Evolutionary conservation across 495 filamentous ascomycete genomes (phyloP).

Genomic region (Daldinia decipiens): DNA sequence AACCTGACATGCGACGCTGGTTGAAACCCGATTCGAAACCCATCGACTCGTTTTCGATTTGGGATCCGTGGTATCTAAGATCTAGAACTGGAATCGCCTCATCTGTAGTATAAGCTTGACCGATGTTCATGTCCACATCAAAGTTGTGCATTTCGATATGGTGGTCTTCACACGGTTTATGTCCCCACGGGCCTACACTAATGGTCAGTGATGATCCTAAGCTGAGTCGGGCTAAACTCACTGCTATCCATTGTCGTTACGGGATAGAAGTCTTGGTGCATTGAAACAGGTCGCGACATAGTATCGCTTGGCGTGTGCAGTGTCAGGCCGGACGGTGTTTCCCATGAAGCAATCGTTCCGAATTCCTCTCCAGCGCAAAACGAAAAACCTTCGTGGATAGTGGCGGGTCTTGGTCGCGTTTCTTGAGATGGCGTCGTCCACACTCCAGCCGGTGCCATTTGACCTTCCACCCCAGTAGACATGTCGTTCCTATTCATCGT

Average conservation of each 20-base stretch:
- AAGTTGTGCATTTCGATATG: conserved; percentile 56
- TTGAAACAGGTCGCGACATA: conserved; percentile 60
- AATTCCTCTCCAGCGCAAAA: conserved; percentile 65
- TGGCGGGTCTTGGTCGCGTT: conserved; percentile 62
- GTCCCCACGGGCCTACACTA: conserved; percentile 58
- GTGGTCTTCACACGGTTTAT: conserved; percentile 62
- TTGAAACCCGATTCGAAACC: conserved; percentile 55
- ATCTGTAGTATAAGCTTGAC: conserved; percentile 65
- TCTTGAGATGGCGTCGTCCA: conserved; percentile 60
- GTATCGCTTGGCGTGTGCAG: conserved; percentile 59
- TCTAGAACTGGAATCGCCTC: conserved; percentile 66
- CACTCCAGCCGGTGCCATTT: conserved; percentile 52
- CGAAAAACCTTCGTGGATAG: conserved; percentile 68
- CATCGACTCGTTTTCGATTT: conserved; percentile 54
- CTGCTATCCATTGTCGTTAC: conserved; percentile 59
- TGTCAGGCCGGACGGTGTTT: conserved; percentile 61
- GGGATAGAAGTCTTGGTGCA: conserved; percentile 65
- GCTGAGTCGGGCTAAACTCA: conserved; percentile 51
- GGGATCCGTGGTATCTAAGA: conserved; percentile 55
- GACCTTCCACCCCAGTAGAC: conserved; percentile 51
- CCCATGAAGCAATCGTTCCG: conserved; percentile 63
- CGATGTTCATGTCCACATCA: conserved; percentile 63
- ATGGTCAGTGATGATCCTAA: conserved; percentile 41
- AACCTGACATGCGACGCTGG: conserved; percentile 66
- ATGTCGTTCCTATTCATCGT: conserved; percentile 57